A percentile compares a stretch with the other conserved stretches of the same genome.
phyloP scores from a whole-genome alignment of 192 early-diverging fungal genomes.

The Rhizophlyctis rosea region DNA sequence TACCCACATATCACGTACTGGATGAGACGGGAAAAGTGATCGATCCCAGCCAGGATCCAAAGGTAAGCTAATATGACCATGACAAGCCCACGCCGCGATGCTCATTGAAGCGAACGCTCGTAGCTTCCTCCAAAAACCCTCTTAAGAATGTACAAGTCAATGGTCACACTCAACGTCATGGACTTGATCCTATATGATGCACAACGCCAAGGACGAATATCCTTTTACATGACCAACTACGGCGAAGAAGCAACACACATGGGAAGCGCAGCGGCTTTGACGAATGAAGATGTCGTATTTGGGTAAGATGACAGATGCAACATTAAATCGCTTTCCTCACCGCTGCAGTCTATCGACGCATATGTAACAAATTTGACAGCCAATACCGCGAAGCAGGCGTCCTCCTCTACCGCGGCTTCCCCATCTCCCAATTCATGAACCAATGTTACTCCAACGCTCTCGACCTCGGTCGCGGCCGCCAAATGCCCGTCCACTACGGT shows the following conservation, averaged over 20 bases:
- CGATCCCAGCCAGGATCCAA: conserved; percentile 63
- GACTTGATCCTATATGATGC: conserved; percentile 96
- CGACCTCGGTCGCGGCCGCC: conserved; percentile 91
- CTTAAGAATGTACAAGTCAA: conserved; percentile 82
- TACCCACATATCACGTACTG: conserved; percentile 93
- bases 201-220: conserved; percentile 95
- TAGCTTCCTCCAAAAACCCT: conserved; percentile 75
- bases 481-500: conserved; percentile 99
- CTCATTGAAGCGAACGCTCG: background rate
- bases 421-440: conserved; percentile 91
- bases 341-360: too few species aligned
- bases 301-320: conserved; percentile 53
- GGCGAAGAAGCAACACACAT: conserved; percentile 94
- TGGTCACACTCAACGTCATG: conserved; percentile 88
- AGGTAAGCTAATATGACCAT: conserved; percentile 39
- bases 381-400: conserved; percentile 96
- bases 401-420: conserved; percentile 92
- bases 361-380: too few species aligned
- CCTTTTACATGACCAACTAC: conserved; percentile 99
- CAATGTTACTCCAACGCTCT: conserved; percentile 91
- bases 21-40: conserved; percentile 79
- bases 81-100: conserved; percentile 6
- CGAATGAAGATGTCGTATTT: conserved; percentile 83
- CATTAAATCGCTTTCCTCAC: too few species aligned
- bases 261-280: conserved; percentile 85